Percentiles rank a stretch among this genome's conserved stretches.
These are phyloP conservation scores for Rhazya stricta DNA, from an alignment of 257 asterid species.

Conservation along the genomic window DNA sequence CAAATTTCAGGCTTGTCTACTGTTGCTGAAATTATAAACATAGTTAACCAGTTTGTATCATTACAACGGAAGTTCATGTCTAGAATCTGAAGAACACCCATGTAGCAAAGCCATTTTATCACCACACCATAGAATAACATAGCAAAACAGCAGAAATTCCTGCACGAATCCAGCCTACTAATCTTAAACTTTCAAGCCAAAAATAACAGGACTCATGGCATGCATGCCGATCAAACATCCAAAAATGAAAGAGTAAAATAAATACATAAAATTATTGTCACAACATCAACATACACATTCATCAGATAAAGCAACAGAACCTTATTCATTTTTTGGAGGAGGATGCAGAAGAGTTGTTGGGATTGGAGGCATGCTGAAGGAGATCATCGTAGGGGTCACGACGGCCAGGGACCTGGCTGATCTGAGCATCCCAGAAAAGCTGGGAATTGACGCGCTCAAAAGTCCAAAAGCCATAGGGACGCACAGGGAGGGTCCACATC, in stretches of 20 bases:
- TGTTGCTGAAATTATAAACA: neutral
- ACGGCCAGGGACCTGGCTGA: conserved; percentile 78
- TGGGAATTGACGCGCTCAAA: conserved; percentile 81
- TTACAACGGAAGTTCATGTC: neutral
- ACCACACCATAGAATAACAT: neutral
- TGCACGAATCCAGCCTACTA: neutral
- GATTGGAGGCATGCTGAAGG: conserved; percentile 33
- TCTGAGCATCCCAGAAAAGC: conserved; percentile 59
- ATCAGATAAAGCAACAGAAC: neutral
- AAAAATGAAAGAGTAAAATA: neutral
- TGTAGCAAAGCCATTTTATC: neutral
- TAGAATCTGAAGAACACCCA: neutral
- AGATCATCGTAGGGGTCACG: conserved; percentile 84
- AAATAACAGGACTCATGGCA: neutral
- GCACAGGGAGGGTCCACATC: conserved; percentile 65
- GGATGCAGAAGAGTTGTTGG: conserved; percentile 18
- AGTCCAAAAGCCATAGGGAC: conserved; percentile 90
- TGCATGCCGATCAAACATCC: neutral
- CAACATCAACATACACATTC: neutral
- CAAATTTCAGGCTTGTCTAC: neutral
- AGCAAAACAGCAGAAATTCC: neutral
- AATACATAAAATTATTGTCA: neutral
- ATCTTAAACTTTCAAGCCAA: neutral
- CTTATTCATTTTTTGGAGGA: conserved; percentile 27
- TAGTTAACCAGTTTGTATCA: neutral